These are phyloP conservation scores for Auricularia cornea DNA, from an alignment of 768 basidiomycete species.

Conservation along the genomic window DNA sequence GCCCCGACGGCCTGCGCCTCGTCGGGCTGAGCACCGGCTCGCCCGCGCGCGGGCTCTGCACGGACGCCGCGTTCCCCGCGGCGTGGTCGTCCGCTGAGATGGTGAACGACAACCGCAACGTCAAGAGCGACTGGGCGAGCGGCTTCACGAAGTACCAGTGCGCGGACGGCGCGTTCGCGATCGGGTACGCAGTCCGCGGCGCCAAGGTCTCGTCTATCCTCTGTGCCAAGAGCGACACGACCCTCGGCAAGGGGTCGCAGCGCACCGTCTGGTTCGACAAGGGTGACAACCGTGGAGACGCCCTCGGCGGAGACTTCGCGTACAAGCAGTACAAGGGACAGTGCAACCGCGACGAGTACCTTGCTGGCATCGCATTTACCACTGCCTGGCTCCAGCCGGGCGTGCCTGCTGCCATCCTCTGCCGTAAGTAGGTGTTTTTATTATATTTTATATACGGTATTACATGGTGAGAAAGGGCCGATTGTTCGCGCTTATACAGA, in stretches of 20 bases:
- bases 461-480: no score
- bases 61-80: not conserved
- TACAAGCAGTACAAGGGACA: conserved; percentile 3
- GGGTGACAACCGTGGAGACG: conserved; percentile 1
- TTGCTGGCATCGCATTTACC: conserved; percentile 5
- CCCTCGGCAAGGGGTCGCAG: not conserved
- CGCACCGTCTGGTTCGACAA: conserved; percentile 7
- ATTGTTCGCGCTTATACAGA: no score
- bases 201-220: not conserved
- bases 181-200: conserved; percentile 1
- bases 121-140: conserved; percentile 5
- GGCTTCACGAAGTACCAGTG: conserved; percentile 5
- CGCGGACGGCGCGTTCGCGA: not conserved
- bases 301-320: conserved; percentile 4
- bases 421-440: conserved; percentile 12
- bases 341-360: conserved; percentile 5
- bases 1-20: conserved; percentile 2
- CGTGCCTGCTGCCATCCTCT: conserved; percentile 4
- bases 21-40: not conserved
- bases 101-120: conserved; percentile 4
- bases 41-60: conserved; percentile 4
- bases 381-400: not conserved
- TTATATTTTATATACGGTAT: no score
- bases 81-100: not conserved
- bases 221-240: not conserved